Conservation (phyloP, 2,329 filamentous ascomycete genomes). For the Onygena corvina region DNA sequence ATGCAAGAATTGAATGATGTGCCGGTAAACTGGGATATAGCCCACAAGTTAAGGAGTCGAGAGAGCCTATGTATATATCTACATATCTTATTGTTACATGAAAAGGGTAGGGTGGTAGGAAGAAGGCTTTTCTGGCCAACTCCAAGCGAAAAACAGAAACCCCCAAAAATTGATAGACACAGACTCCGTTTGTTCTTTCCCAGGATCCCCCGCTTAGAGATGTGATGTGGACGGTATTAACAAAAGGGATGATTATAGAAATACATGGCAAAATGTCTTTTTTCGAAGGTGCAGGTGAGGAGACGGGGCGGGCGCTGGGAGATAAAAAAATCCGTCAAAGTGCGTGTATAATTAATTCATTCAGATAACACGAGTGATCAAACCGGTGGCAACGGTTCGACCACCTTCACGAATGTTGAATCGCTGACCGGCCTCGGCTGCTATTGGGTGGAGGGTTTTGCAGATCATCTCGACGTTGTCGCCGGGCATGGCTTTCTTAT, state of each 20-base stretch:
- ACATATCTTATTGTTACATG: slow-evolving; percentile 8
- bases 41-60: slow-evolving; percentile 11
- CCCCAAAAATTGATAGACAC: slow-evolving; percentile 12
- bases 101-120: slow-evolving; percentile 3
- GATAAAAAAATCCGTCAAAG: not conserved
- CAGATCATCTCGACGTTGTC: slow-evolving; percentile 98
- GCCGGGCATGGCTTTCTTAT: slow-evolving; percentile 89
- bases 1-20: not conserved
- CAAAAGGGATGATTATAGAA: slow-evolving; percentile 8
- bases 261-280: slow-evolving; percentile 4
- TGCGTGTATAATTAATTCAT: slow-evolving; percentile 28
- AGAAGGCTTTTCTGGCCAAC: not conserved
- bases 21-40: not conserved
- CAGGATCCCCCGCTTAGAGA: slow-evolving; percentile 9
- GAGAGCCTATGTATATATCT: slow-evolving; percentile 14
- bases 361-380: slow-evolving; percentile 60
- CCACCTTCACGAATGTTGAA: slow-evolving; percentile 98
- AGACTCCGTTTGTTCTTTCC: slow-evolving; percentile 13
- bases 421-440: slow-evolving; percentile 80
- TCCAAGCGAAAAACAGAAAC: slow-evolving; percentile 8
- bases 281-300: not conserved
- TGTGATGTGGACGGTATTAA: slow-evolving; percentile 4
- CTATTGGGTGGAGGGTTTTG: slow-evolving; percentile 71
- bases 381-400: slow-evolving; percentile 71
- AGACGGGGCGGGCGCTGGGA: too few relatives aligned